Percentiles rank a stretch among this genome's conserved stretches.
Conservation (phyloP, 2,329 filamentous ascomycete species). For the Cercospora canescens region DNA sequence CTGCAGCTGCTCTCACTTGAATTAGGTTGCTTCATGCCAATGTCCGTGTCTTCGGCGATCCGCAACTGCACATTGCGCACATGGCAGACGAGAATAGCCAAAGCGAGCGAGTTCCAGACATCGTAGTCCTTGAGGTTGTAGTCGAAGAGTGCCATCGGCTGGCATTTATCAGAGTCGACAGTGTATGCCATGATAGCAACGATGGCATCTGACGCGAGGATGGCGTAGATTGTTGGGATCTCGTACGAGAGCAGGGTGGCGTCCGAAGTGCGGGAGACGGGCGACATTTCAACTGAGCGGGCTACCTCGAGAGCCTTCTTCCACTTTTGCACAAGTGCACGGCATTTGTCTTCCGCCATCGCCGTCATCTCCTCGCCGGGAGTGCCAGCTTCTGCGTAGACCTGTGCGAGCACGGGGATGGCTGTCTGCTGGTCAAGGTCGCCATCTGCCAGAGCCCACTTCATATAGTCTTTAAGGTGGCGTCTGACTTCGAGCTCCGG, state of each 20-base stretch:
- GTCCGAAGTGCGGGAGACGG: slow-evolving; percentile 16
- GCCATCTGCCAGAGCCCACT: slow-evolving; percentile 56
- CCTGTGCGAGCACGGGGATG: slow-evolving; percentile 48
- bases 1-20: background rate
- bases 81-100: slow-evolving; percentile 58
- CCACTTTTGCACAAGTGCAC: slow-evolving; percentile 46
- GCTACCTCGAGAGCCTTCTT: slow-evolving; percentile 37
- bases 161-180: slow-evolving; percentile 37
- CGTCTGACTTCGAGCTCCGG: slow-evolving; percentile 19
- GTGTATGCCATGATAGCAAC: slow-evolving; percentile 55
- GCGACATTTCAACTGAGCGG: slow-evolving; percentile 30
- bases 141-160: slow-evolving; percentile 53
- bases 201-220: slow-evolving; percentile 55
- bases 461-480: slow-evolving; percentile 48
- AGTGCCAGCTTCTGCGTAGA: slow-evolving; percentile 43
- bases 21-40: slow-evolving; percentile 20
- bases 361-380: slow-evolving; percentile 43
- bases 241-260: slow-evolving; percentile 25
- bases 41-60: slow-evolving; percentile 40
- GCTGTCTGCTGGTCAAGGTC: slow-evolving; percentile 36
- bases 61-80: slow-evolving; percentile 52
- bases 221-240: slow-evolving; percentile 55
- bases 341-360: slow-evolving; percentile 46
- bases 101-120: slow-evolving; percentile 60
- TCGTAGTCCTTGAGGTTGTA: slow-evolving; percentile 55